Evolutionary conservation across 2,329 filamentous ascomycete species (phyloP), one percentile per base, ranked within the genome.

Genomic region (Fusarium neocosmosporiellum): DNA sequence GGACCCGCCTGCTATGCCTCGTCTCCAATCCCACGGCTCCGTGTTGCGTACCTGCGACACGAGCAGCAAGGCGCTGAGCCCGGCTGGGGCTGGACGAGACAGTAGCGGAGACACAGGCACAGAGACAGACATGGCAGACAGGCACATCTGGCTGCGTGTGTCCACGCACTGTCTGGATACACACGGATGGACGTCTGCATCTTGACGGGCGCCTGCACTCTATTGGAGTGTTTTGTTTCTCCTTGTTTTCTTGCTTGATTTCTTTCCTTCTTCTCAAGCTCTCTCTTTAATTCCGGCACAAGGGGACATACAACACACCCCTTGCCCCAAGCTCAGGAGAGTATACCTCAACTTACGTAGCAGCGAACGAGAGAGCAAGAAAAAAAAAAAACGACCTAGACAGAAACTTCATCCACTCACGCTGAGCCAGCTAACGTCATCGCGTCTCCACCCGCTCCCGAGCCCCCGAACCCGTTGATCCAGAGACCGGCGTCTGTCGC

Each of bases 381-480:
- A 63, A 50, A 41, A 59, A 39, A 57, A 39, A 61, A 58, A 20
- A 59, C n/a, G 54, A 33, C 31, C 37, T 41, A 41, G 39, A 50
- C 46, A 50, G 27, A 50, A 50, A 29, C 59, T 39, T 39, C 54
- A 46, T 48, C 50, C 33, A 57, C 60, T 61, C 63, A 65, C 41
- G 63, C 57, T 66, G 59, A 54, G 58, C 24, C 64, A 71, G 63
- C 64, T 71, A 75, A 78, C 78, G 78, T 79, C 78, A 79, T 79
- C 73, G 67, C 69, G 70, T 75, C 73, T 66, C 78, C 78, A 78
- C 78, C 61, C 50, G 54, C 66, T 74, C 72, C 78, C 76, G 77
- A 78, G 72, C 63, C 77, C 75, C 75, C 77, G 77, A 78, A 75
- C 67, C 77, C 73, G 69, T 75, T 75, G 72, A 77, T 76, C 72